phyloP scores from a whole-genome alignment of 768 basidiomycete species.

The Suillus clintonianus region DNA sequence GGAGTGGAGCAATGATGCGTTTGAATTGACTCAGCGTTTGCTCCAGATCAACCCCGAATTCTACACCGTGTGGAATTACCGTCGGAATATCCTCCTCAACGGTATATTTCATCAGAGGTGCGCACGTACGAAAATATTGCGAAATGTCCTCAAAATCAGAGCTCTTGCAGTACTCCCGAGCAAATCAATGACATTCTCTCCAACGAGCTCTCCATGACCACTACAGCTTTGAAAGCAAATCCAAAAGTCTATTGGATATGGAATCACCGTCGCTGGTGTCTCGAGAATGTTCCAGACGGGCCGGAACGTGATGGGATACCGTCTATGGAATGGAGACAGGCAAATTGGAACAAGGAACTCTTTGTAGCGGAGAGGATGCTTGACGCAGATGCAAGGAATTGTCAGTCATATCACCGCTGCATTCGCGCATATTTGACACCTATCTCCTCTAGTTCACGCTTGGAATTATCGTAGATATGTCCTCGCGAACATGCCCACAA shows the following conservation, averaged over 20 bases:
- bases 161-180: conserved; percentile 51
- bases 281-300: conserved; percentile 80
- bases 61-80: conserved; percentile 96
- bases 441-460: conserved; percentile 68
- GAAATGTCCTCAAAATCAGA: conserved; percentile 10
- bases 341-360: conserved; percentile 84
- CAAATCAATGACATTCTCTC: conserved; percentile 65
- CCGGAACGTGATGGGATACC: conserved; percentile 51
- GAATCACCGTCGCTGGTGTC: conserved; percentile 97
- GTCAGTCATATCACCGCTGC: conserved; percentile 46
- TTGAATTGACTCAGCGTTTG: conserved; percentile 74
- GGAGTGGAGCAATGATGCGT: conserved; percentile 74
- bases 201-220: conserved; percentile 81
- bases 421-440: conserved; percentile 5
- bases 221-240: conserved; percentile 73
- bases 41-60: conserved; percentile 92
- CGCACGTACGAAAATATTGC: conserved; percentile 11
- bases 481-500: conserved; percentile 65
- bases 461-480: conserved; percentile 95
- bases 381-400: conserved; percentile 89
- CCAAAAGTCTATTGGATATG: conserved; percentile 99
- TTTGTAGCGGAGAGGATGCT: conserved; percentile 91
- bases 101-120: conserved; percentile 73
- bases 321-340: conserved; percentile 68
- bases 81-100: conserved; percentile 73